Evolutionary conservation across 306 rosid species (phyloP).

Genomic region (Acmispon strigosus): DNA sequence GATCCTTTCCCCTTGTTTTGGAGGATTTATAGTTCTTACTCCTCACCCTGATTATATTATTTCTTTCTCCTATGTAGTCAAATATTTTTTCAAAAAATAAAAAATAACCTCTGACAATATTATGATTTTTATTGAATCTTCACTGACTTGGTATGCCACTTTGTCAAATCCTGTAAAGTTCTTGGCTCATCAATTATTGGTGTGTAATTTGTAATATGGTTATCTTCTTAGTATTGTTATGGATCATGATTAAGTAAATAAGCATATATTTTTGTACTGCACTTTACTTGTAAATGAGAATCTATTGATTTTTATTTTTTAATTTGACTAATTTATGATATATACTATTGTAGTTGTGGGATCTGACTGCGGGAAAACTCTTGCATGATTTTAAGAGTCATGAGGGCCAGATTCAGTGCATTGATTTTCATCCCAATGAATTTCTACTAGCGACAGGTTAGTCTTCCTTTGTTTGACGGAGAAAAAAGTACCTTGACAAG

Average conservation of each 20-base stretch:
- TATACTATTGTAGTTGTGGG: constrained; percentile 74
- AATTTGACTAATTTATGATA: neutral
- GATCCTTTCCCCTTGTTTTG: neutral
- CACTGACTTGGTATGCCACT: neutral
- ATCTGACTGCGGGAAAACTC: constrained; percentile 94
- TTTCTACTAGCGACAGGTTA: constrained; percentile 96
- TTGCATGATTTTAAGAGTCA: constrained; percentile 92
- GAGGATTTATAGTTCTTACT: neutral
- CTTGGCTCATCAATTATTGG: constrained; percentile 9
- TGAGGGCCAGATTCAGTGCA: constrained; percentile 95
- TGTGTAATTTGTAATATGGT: neutral
- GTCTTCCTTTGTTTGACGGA: constrained; percentile 20
- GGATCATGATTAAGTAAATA: neutral
- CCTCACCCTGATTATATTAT: neutral
- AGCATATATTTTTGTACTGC: neutral
- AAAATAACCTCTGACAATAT: neutral
- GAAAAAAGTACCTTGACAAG: neutral
- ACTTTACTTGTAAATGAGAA: neutral
- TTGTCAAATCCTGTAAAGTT: constrained; percentile 1
- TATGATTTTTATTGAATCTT: neutral
- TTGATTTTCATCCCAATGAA: constrained; percentile 97
- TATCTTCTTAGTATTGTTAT: neutral
- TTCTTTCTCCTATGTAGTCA: neutral
- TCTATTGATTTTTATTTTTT: neutral
- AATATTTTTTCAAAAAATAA: neutral